phyloP scores from a whole-genome alignment of 1,139 yeast genomes.

The Kodamaea derodonti region DNA sequence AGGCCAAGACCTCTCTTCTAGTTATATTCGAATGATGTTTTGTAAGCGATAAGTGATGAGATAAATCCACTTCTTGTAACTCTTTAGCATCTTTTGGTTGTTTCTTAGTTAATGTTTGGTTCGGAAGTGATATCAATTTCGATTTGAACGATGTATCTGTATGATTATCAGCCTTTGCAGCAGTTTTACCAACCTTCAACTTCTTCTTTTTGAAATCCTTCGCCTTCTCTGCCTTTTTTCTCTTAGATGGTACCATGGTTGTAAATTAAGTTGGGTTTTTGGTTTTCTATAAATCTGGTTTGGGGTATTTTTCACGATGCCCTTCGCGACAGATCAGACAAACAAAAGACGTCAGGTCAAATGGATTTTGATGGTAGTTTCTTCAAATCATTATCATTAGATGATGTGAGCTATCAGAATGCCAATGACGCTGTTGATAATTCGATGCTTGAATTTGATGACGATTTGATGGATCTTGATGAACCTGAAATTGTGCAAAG shows the following conservation, averaged over 20 bases:
- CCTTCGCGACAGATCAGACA: too few relatives aligned
- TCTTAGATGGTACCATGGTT: slow-evolving; percentile 41
- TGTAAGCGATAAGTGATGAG: slow-evolving; percentile 60
- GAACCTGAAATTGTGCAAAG: slow-evolving; percentile 6
- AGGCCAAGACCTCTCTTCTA: slow-evolving; percentile 65
- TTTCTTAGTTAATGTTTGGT: slow-evolving; percentile 41
- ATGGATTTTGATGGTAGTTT: slow-evolving; percentile 24
- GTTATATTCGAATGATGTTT: slow-evolving; percentile 76
- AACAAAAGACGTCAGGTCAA: too few relatives aligned
- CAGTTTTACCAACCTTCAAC: slow-evolving; percentile 83
- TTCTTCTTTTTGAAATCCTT: slow-evolving; percentile 79
- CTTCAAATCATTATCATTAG: slow-evolving; percentile 24
- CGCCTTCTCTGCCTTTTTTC: slow-evolving; percentile 62
- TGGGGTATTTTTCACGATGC: not conserved
- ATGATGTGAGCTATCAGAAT: slow-evolving; percentile 13
- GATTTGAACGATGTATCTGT: slow-evolving; percentile 86
- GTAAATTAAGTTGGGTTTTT: not conserved
- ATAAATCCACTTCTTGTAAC: slow-evolving; percentile 40
- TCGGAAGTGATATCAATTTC: slow-evolving; percentile 63
- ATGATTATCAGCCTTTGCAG: slow-evolving; percentile 63
- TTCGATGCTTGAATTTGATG: slow-evolving; percentile 7
- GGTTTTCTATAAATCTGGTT: too few relatives aligned
- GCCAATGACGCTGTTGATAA: not conserved
- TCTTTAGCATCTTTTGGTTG: slow-evolving; percentile 7
- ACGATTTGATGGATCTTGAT: slow-evolving; percentile 17